Base-by-base conservation (phyloP, 768 basidiomycete species). In the Mycena rebaudengoi region DNA sequence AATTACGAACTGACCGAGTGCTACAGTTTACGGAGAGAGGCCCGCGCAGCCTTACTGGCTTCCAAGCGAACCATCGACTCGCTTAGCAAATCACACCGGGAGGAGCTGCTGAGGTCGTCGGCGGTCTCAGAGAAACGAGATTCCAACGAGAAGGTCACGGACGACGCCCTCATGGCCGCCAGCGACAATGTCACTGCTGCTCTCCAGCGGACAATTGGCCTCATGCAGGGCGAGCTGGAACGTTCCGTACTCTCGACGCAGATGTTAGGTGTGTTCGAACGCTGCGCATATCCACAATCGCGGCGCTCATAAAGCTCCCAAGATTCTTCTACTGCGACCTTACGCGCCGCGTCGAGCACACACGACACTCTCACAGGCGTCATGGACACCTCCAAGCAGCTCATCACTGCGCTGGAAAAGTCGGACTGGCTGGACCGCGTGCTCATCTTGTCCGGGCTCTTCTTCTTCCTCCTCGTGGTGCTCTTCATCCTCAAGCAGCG, bases 171-270 rank as follows among this genome's bases (percentile, higher is more conserved):
- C 13, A 95, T 96, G 90, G 88, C 88, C 66, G 89, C 94, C n/a
- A 94, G 90, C 57, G 85, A 91, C 64, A 86, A 96, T 64, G 94
- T 99, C 11, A 98, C 96, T 1, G 91, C 92, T 21, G 88, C 94
- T 4, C 81, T 99, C 10, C 88, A 93, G 46, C 86, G 96, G 33
- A 98, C 96, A 4, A 85, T 95, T 35, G 83, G 80, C 13, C 79
- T 95, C 5, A 94, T 99, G 94, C 94, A 97, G 77, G 87, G 86
- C 39, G 98, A 99, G 71, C 88, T 99, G 3, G 94, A 98, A 71
- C 87, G 89, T 23, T 96, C 94, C 0, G 93, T 96, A 7, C 83
- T 97, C 49, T 88, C 93, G 4, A 84, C 83, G 6, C 96, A 99
- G 73, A 87, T 96, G 73, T 86, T 99, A 35, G 92, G 94, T 92